These are phyloP conservation scores for Colletotrichum eleusines DNA, from an alignment of 2,329 filamentous ascomycete species.

Conservation along the genomic window DNA sequence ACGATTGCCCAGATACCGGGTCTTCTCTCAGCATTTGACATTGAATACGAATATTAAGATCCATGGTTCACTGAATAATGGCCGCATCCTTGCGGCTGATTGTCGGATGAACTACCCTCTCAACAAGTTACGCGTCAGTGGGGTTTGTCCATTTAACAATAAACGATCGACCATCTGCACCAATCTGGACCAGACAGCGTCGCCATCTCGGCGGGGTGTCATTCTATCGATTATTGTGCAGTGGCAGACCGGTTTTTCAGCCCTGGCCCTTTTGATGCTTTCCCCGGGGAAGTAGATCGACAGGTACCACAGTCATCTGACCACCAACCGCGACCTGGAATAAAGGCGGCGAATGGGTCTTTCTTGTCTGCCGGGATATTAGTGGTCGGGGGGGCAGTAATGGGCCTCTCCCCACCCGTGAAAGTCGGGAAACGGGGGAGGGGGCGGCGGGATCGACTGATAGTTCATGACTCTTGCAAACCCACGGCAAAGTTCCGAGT, in stretches of 20 bases:
- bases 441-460: slow-evolving; percentile 29
- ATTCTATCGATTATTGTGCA: slow-evolving; percentile 13
- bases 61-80: neutral
- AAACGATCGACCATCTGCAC: slow-evolving; percentile 27
- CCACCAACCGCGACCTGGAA: neutral
- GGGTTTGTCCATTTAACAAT: slow-evolving; percentile 8
- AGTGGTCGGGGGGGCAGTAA: slow-evolving; percentile 6
- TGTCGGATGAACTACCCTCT: neutral
- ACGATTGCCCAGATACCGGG: neutral
- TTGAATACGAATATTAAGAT: slow-evolving; percentile 14
- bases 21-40: neutral
- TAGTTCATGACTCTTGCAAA: slow-evolving; percentile 38
- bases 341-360: neutral
- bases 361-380: slow-evolving; percentile 3
- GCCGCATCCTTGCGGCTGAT: neutral
- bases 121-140: neutral
- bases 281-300: slow-evolving; percentile 18
- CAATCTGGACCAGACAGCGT: slow-evolving; percentile 11
- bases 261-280: neutral
- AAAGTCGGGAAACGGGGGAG: slow-evolving; percentile 25
- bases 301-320: slow-evolving; percentile 21
- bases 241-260: slow-evolving; percentile 8
- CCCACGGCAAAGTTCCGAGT: slow-evolving; percentile 24
- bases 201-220: slow-evolving; percentile 21
- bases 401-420: slow-evolving; percentile 12